Base-by-base conservation (phyloP, 805 yeast species). In the Scheffersomyces spartinae region DNA sequence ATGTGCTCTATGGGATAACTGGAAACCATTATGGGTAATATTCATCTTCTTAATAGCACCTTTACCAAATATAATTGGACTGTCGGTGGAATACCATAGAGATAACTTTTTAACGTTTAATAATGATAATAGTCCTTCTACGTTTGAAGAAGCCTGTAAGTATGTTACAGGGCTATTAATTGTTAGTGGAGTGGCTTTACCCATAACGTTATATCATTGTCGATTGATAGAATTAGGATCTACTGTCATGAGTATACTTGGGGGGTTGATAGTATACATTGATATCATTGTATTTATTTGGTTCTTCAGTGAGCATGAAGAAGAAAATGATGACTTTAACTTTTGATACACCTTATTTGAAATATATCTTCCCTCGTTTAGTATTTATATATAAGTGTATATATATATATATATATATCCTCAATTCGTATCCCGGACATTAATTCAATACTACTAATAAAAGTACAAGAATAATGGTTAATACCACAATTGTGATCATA, bases 301-400 rank as follows among this genome's bases (percentile, higher is more conserved):
- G 67, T 60, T 61, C 33, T 61, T 61, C 45, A 54, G 60, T 30
- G 63, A 57, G 26, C 50, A 44, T 20, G 65, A 61, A 28, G 67
- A 60, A 23, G 63, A 57, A 19, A 55, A 54, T 31, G 64, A 60
- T 30, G 67, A 60, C 33, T 60, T 61, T 32, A 59, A 61, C 31
- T 61, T 61, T 27, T 60, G 43, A 29, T 18, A 7, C 20, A 18
- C 18, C 10, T 18, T 18, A 18, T 18, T 10, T 18, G 10, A 18
- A 18, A 18, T 18, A 12, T 12, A 18, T n/a, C n/a, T n/a, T n/a
- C n/a, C n/a, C n/a, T n/a, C n/a, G n/a, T n/a, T n/a, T n/a, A n/a
- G n/a, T n/a, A n/a, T n/a, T n/a, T n/a, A n/a, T n/a, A n/a, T n/a
- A n/a, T n/a, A n/a, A n/a, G n/a, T n/a, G n/a, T n/a, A n/a, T n/a